These are phyloP conservation scores for Daldinia decipiens DNA, from an alignment of 495 filamentous ascomycete species.

Conservation along the genomic window DNA sequence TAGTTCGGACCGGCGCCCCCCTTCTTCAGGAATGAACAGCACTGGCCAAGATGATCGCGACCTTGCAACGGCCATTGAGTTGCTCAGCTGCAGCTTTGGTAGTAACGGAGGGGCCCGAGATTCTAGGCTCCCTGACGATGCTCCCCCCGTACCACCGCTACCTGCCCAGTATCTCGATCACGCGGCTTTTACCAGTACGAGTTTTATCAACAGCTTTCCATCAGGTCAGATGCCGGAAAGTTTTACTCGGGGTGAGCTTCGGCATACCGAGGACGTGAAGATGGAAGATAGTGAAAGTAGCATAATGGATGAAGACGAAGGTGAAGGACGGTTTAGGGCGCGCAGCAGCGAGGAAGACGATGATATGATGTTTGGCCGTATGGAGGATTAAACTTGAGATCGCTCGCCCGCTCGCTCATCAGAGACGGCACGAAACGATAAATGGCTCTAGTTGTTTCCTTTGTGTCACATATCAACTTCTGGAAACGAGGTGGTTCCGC, in stretches of 20 bases:
- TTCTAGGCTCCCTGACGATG: slow-evolving; percentile 74
- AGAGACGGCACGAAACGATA: slow-evolving; percentile 43
- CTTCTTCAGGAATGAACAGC: slow-evolving; percentile 68
- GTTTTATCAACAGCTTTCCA: slow-evolving; percentile 64
- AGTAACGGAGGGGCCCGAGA: slow-evolving; percentile 72
- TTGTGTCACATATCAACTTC: slow-evolving; percentile 58
- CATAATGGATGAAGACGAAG: slow-evolving; percentile 82
- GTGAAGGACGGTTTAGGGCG: slow-evolving; percentile 68
- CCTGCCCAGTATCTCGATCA: slow-evolving; percentile 74
- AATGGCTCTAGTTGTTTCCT: slow-evolving; percentile 49
- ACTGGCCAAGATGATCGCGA: slow-evolving; percentile 78
- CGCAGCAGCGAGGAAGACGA: slow-evolving; percentile 92
- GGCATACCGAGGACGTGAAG: slow-evolving; percentile 65
- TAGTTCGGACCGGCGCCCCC: slow-evolving; percentile 67
- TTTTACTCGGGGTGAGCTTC: slow-evolving; percentile 59
- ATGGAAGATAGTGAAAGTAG: slow-evolving; percentile 74
- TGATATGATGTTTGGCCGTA: slow-evolving; percentile 87
- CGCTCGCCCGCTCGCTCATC: slow-evolving; percentile 24
- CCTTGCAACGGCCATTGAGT: slow-evolving; percentile 88
- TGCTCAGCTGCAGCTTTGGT: slow-evolving; percentile 90
- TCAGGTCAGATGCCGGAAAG: slow-evolving; percentile 62
- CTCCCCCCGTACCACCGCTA: slow-evolving; percentile 86
- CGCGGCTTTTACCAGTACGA: slow-evolving; percentile 57
- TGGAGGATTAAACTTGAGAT: slow-evolving; percentile 78
- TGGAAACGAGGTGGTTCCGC: slow-evolving; percentile 59